A percentile compares a stretch with the other conserved stretches of the same genome.
These are phyloP conservation scores for Gaeumannomyces tritici DNA, from an alignment of 2,329 filamentous ascomycete genomes.

Conservation along the genomic window DNA sequence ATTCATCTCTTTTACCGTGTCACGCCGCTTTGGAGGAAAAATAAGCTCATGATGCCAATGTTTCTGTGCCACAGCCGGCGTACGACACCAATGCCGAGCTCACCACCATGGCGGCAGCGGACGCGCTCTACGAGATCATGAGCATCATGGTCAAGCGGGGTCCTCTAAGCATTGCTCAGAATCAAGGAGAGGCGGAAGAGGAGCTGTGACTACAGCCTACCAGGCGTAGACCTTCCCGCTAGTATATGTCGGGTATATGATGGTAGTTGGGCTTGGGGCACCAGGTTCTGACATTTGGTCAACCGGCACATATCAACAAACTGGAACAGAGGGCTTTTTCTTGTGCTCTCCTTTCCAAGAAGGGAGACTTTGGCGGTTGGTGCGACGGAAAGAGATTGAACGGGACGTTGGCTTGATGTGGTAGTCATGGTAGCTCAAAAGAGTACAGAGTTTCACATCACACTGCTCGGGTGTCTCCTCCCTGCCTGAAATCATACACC, in stretches of 20 bases:
- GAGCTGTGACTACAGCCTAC: neutral
- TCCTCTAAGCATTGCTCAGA: constrained; percentile 41
- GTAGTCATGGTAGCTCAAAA: neutral
- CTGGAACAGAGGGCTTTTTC: neutral
- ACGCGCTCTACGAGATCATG: constrained; percentile 70
- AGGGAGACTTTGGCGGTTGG: neutral
- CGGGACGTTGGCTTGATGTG: neutral
- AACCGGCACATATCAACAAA: neutral
- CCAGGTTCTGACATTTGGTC: neutral
- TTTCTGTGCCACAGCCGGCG: constrained; percentile 34
- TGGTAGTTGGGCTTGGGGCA: neutral
- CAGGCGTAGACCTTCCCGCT: neutral
- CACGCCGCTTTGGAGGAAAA: constrained; percentile 1
- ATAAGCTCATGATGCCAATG: neutral
- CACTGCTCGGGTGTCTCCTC: neutral
- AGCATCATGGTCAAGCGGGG: constrained; percentile 76
- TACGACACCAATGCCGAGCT: constrained; percentile 65
- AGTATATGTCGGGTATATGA: neutral
- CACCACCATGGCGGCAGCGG: constrained; percentile 63
- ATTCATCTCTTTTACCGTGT: neutral
- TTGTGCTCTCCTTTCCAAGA: neutral
- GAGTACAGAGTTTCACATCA: neutral
- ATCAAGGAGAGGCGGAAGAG: neutral
- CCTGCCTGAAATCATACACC: neutral
- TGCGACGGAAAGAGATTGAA: neutral